Base-by-base conservation (phyloP, 345 rosid genomes). In the Gossypium turneri region DNA sequence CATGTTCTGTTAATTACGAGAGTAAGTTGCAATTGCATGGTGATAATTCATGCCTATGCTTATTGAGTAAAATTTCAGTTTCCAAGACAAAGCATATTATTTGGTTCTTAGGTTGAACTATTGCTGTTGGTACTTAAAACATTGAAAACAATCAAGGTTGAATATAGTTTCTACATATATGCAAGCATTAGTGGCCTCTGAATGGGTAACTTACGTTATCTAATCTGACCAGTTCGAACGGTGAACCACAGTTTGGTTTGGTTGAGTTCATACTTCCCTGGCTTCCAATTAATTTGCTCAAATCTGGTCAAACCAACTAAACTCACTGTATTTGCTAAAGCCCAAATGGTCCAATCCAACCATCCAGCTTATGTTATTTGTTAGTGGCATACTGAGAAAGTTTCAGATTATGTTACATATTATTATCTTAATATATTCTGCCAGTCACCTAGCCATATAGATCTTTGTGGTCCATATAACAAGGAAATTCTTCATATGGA, bases 391-490 rank as follows among this genome's bases (percentile, higher is more conserved):
- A 67, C 34, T 12, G 38, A 47, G 38, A 24, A 20, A 13, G 15
- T 67, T 25, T 67, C 34, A 67, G 20, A 47, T 47, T 67, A 67
- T 38, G 12, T 67, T 67, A 13, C 19, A 13, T 47, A 67, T 67
- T 12, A 67, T 12, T 47, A 22, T 67, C 56, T 47, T 67, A 45
- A 19, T 45, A 44, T 22, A n/a, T 12, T 41, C 8, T 13, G 10
- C 4, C 17, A 12, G 12, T n/a, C 15, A 9, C 12, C 9, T 19
- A 2, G 56, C 56, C 6, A 22, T 55, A 67, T 22, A 22, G 34
- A 22, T 67, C 34, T 24, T 10, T 67, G 53, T 47, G 56, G 56
- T 25, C 72, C 55, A 12, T 13, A n/a, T 24, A 67, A 47, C n/a
- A 47, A 22, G 72, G 53, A 66, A 19, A 5, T 20, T 66, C 1